Conservation (phyloP, 2,329 filamentous ascomycete species). For the Diaporthe caulivora region DNA sequence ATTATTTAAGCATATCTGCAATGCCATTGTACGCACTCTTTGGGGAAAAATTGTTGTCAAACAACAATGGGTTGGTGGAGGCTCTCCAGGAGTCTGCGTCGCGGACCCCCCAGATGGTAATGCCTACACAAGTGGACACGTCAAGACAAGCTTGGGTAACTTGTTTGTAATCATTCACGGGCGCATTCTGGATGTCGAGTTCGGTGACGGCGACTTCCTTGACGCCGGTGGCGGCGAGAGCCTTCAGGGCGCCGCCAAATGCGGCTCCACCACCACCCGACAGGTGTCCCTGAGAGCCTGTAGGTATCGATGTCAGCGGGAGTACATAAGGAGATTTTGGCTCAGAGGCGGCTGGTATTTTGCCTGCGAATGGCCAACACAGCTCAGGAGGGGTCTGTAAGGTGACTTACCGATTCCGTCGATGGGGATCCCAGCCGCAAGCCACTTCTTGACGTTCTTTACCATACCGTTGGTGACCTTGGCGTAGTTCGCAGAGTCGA, state of each 20-base stretch:
- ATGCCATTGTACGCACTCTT: constrained; percentile 66
- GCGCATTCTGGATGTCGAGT: constrained; percentile 73
- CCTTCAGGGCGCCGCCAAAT: constrained; percentile 62
- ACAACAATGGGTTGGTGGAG: constrained; percentile 63
- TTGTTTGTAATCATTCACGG: constrained; percentile 68
- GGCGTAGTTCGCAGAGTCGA: constrained; percentile 69
- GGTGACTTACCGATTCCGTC: constrained; percentile 63
- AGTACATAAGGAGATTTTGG: no score
- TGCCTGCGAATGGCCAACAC: neutral
- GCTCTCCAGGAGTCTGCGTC: constrained; percentile 64
- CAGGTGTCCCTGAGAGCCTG: constrained; percentile 69
- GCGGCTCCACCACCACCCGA: constrained; percentile 52
- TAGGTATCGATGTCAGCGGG: neutral
- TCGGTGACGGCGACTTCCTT: constrained; percentile 75
- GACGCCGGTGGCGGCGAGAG: constrained; percentile 60
- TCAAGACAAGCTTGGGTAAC: constrained; percentile 50
- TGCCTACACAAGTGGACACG: constrained; percentile 43
- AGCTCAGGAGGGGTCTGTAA: neutral
- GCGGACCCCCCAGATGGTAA: constrained; percentile 40
- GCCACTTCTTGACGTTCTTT: constrained; percentile 72
- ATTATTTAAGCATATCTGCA: constrained; percentile 35
- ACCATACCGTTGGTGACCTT: constrained; percentile 69
- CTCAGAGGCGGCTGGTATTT: accelerated
- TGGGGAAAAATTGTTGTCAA: constrained; percentile 63
- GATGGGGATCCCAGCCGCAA: constrained; percentile 71